Base-by-base conservation (phyloP, 305 asterid genomes). In the Fraxinus albicans region DNA sequence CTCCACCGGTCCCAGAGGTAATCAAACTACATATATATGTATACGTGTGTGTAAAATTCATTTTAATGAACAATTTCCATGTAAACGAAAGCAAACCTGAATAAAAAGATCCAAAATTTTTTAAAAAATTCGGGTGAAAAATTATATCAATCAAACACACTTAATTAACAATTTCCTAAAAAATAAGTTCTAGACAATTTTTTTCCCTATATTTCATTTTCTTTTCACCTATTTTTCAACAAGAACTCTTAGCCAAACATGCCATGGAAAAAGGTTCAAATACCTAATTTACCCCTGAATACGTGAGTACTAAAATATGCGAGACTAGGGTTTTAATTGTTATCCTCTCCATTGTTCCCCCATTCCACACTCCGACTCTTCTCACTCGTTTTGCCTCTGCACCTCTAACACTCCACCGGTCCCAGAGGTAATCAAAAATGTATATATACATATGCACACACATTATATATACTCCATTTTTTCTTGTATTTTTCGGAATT, bases 361-460 rank as follows among this genome's bases (percentile, higher is more conserved):
- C 76, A 47, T 29, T 65, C 40, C 17, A 29, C 23, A 12, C 23
- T 69, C 40, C 2, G 40, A 38, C 38, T 21, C 36, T 6, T 53
- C 76, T 9, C 47, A 12, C 80, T 29, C 40, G 44, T 4, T 53
- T 35, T 38, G 82, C 65, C 42, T 36, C 50, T 19, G 3, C 38
- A 8, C 3, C 13, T 10, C 19, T 31, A 13, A 70, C 23, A 21
- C 80, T 47, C 69, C 82, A 60, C 87, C 31, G 55, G 81, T 80
- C 78, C 84, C 88, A 36, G 83, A 85, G 91, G 91, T 89, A 77
- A 86, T 80, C 42, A 7, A 40, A 29, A n/a, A n/a, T n/a, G n/a
- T n/a, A n/a, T n/a, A n/a, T n/a, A n/a, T n/a, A n/a, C n/a, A n/a
- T n/a, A n/a, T n/a, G n/a, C n/a, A n/a, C n/a, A n/a, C n/a, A n/a